Evolutionary conservation across 2,329 filamentous ascomycete species (phyloP).

Genomic region (Monosporascus sp.): DNA sequence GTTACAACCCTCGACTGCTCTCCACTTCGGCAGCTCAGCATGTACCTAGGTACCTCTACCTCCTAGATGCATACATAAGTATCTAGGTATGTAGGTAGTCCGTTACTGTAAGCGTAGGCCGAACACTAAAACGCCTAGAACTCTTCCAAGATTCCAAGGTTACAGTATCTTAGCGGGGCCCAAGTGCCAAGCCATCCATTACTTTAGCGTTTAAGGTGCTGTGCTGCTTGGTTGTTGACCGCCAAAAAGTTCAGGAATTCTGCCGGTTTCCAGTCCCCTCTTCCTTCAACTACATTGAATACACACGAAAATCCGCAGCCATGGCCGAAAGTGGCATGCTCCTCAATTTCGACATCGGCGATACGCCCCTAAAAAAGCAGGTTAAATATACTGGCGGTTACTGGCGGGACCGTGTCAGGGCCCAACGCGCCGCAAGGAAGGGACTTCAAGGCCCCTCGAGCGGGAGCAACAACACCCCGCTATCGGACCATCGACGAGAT

Average conservation of each 20-base stretch:
- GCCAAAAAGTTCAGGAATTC: constrained; percentile 25
- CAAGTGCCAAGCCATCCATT: not conserved
- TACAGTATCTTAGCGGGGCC: not conserved
- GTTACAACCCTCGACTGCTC: no score
- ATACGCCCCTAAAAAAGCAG: constrained; percentile 56
- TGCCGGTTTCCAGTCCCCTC: constrained; percentile 11
- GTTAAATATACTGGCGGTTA: constrained; percentile 79
- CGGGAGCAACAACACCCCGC: constrained; percentile 23
- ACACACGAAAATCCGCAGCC: constrained; percentile 1
- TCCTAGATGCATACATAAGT: no score
- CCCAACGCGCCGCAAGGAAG: constrained; percentile 55
- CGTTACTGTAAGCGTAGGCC: no score
- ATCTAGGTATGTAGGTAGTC: no score
- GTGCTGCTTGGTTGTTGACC: constrained; percentile 8
- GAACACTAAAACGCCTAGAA: not conserved
- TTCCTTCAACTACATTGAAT: not conserved
- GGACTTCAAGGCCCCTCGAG: constrained; percentile 20
- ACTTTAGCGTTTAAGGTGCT: not conserved
- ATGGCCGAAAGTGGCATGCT: constrained; percentile 97
- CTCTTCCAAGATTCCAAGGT: not conserved
- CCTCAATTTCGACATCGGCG: constrained; percentile 79
- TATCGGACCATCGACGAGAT: constrained; percentile 20
- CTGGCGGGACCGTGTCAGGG: constrained; percentile 83
- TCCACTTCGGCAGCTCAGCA: no score
- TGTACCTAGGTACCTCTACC: no score